Conservation (phyloP, 768 basidiomycete genomes). For the Coprinopsis sp. region DNA sequence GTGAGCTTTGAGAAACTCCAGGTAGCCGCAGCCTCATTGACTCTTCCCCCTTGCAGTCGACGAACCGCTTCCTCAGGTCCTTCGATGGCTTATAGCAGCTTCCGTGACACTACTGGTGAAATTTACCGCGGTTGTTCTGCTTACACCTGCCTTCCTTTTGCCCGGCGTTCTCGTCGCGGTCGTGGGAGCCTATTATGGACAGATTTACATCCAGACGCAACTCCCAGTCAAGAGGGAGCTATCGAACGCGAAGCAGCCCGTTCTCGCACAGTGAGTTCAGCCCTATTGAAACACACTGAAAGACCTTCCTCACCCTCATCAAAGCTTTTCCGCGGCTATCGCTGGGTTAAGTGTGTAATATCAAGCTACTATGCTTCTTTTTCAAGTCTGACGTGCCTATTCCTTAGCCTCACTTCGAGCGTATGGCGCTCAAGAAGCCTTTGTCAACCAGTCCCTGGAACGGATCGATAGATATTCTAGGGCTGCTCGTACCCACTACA, state of each 20-base stretch:
- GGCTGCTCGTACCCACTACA: conserved; percentile 42
- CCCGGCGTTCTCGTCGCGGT: conserved; percentile 19
- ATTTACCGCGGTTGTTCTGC: conserved; percentile 37
- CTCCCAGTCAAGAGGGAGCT: conserved; percentile 42
- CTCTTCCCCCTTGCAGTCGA: conserved; percentile 39
- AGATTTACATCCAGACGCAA: conserved; percentile 40
- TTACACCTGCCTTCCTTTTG: conserved; percentile 38
- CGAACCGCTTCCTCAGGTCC: conserved; percentile 25
- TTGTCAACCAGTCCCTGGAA: conserved; percentile 37
- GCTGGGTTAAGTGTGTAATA: conserved; percentile 47
- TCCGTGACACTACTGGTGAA: conserved; percentile 34
- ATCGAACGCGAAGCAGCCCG: conserved; percentile 39
- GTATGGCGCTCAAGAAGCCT: conserved; percentile 50
- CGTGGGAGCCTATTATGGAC: conserved; percentile 21
- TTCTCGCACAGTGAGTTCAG: conserved; percentile 40
- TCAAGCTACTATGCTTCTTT: not conserved
- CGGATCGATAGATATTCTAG: conserved; percentile 50
- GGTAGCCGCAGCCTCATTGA: too few relatives aligned
- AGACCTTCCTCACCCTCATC: not conserved
- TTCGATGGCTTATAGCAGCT: conserved; percentile 26
- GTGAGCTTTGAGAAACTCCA: conserved; percentile 11
- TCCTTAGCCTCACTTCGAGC: conserved; percentile 51
- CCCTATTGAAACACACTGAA: not conserved
- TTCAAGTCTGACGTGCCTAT: not conserved
- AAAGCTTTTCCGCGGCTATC: conserved; percentile 51